Conservation (phyloP, 2,329 filamentous ascomycete genomes). For the Fusarium tjaetaba region DNA sequence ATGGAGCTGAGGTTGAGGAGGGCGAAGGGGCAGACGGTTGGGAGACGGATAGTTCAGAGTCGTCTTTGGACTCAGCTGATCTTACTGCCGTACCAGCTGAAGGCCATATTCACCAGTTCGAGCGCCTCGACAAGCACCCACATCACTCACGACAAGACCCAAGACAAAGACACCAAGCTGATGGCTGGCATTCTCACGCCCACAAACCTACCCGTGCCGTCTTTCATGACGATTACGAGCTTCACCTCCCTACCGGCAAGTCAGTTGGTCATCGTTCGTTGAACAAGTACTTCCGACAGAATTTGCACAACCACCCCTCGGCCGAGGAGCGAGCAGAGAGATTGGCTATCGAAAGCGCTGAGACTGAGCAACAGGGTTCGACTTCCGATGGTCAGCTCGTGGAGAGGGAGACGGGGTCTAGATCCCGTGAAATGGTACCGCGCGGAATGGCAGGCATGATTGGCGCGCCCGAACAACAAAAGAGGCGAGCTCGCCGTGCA, state of each 20-base stretch:
- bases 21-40: slow-evolving; percentile 79
- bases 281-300: slow-evolving; percentile 90
- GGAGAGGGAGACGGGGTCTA: slow-evolving; percentile 52
- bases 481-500: slow-evolving; percentile 70
- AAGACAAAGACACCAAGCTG: slow-evolving; percentile 76
- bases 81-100: slow-evolving; percentile 83
- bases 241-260: slow-evolving; percentile 90
- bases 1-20: slow-evolving; percentile 62
- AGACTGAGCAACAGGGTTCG: slow-evolving; percentile 44
- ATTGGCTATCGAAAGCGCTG: slow-evolving; percentile 65
- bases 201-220: slow-evolving; percentile 79
- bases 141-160: slow-evolving; percentile 80
- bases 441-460: slow-evolving; percentile 82
- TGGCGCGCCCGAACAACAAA: slow-evolving; percentile 80
- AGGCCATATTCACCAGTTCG: slow-evolving; percentile 74
- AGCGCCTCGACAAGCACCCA: slow-evolving; percentile 75
- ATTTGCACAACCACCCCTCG: slow-evolving; percentile 85
- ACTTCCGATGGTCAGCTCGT: slow-evolving; percentile 48
- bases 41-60: slow-evolving; percentile 95
- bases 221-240: slow-evolving; percentile 91
- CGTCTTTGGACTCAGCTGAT: slow-evolving; percentile 86
- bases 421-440: slow-evolving; percentile 66
- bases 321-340: slow-evolving; percentile 78
- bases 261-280: slow-evolving; percentile 90
- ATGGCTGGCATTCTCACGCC: slow-evolving; percentile 85